Evolutionary conservation across 2,329 filamentous ascomycete genomes (phyloP), one percentile per base, ranked within the genome.

Genomic region (Aspergillus fijiensis): DNA sequence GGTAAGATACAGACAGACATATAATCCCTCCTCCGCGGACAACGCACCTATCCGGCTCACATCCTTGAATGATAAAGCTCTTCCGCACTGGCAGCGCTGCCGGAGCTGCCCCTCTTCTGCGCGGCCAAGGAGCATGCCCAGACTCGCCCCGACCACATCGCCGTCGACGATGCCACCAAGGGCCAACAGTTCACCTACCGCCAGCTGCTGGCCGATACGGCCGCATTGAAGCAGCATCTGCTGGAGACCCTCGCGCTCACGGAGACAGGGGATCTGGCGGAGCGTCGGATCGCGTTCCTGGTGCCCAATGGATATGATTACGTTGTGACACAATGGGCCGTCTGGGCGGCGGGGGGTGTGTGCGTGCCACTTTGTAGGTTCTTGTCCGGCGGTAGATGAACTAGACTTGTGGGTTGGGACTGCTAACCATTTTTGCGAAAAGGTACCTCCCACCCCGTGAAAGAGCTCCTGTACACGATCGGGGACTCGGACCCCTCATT

Each of bases 281-380:
- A 79, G 61, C 67, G 71, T 29, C 72, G 76, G 57, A 69, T 78
- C 57, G 72, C 76, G 5, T 78, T 77, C 60, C 68, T 78, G 14
- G 67, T 70, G 10, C 76, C 76, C 1, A 75, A 76, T 62, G 76
- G 76, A 47, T 79, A 79, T 58, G 76, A 78, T 56, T 78, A 78
- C 64, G 75, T 77, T 7, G 75, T 72, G 10, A 74, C 70, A 27
- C 76, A 77, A 67, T 79, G 77, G 77, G 77, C 77, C 7, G 64
- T 78, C 55, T 79, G 77, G 77, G 77, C 76, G 11, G 74, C 76
- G 4, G 77, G 77, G 16, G 77, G 76, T n/a, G 72, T 79, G 19
- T 74, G 71, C 33, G 77, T 80, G 21, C 77, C 77, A 21, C 68
- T 80, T 12, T 80, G 77, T 79, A 75, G 55, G 73, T 64, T 42